Evolutionary conservation across 1,284 basidiomycete species (phyloP).

Genomic region (Amylostereum chailletii): DNA sequence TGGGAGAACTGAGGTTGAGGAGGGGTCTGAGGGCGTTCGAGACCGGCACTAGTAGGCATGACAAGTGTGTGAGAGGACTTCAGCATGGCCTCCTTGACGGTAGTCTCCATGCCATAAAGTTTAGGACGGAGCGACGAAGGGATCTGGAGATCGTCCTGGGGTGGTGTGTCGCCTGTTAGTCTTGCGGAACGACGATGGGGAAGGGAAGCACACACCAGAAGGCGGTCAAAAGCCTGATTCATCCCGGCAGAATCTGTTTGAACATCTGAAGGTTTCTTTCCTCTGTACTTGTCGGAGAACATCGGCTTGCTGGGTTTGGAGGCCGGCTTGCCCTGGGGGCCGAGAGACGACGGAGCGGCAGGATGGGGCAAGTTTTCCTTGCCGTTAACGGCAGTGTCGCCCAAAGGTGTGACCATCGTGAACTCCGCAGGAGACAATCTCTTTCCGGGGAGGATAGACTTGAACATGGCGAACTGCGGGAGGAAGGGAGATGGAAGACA

Average conservation of each 20-base stretch:
- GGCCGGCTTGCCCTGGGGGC: conserved; percentile 7
- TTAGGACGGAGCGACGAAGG: conserved; percentile 69
- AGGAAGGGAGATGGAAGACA: not conserved
- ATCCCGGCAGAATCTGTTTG: conserved; percentile 31
- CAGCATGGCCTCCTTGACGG: conserved; percentile 86
- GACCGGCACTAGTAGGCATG: conserved; percentile 19
- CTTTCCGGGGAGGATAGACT: conserved; percentile 60
- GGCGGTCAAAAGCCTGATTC: conserved; percentile 61
- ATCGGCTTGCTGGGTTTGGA: conserved; percentile 15
- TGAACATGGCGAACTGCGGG: conserved; percentile 47
- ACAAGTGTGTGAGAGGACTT: conserved; percentile 71
- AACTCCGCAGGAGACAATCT: conserved; percentile 58
- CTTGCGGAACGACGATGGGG: not conserved
- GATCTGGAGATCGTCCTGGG: conserved; percentile 78
- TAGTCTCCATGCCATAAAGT: conserved; percentile 67
- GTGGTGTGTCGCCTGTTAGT: conserved; percentile 1
- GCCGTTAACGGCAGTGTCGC: conserved; percentile 34
- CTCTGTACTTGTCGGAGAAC: conserved; percentile 21
- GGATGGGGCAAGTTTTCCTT: conserved; percentile 46
- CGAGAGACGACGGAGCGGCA: conserved; percentile 23
- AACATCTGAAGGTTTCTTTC: conserved; percentile 27
- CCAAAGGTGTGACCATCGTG: conserved; percentile 54
- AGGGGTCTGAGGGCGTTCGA: conserved; percentile 4
- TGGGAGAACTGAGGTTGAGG: conserved; percentile 19
- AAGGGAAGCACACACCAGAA: conserved; percentile 43